Conservation (phyloP, 163 green algal species). For the Volvox carteri region DNA sequence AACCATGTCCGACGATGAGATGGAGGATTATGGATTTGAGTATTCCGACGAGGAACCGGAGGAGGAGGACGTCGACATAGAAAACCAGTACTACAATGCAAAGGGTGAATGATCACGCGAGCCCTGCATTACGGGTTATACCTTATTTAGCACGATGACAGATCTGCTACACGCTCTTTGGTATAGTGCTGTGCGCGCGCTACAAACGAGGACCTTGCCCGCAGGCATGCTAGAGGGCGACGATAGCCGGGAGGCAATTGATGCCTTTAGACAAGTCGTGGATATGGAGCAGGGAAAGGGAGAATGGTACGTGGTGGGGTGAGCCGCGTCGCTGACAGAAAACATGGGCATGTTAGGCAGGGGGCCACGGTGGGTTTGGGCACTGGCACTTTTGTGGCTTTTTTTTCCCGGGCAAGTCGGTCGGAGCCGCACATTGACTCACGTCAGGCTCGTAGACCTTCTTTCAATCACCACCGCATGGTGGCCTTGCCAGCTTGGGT, state of each 20-base stretch:
- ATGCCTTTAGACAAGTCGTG: conserved; percentile 95
- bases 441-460: no score
- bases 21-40: conserved; percentile 81
- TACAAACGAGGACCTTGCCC: background rate
- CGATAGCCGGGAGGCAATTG: conserved; percentile 86
- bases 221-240: conserved; percentile 91
- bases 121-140: background rate
- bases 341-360: no score
- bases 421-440: no score
- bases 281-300: conserved; percentile 96
- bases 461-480: no score
- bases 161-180: background rate
- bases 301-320: conserved; percentile 90
- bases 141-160: background rate
- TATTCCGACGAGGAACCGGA: conserved; percentile 97
- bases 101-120: conserved; percentile 83
- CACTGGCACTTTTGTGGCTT: no score
- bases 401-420: no score
- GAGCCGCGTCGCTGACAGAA: no score
- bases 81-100: conserved; percentile 99
- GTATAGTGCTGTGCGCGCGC: background rate
- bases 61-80: conserved; percentile 97
- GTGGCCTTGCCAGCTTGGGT: no score
- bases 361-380: no score
- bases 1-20: conserved; percentile 54